Base-by-base conservation (phyloP, 2,329 filamentous ascomycete species). In the Epichloe typhina region DNA sequence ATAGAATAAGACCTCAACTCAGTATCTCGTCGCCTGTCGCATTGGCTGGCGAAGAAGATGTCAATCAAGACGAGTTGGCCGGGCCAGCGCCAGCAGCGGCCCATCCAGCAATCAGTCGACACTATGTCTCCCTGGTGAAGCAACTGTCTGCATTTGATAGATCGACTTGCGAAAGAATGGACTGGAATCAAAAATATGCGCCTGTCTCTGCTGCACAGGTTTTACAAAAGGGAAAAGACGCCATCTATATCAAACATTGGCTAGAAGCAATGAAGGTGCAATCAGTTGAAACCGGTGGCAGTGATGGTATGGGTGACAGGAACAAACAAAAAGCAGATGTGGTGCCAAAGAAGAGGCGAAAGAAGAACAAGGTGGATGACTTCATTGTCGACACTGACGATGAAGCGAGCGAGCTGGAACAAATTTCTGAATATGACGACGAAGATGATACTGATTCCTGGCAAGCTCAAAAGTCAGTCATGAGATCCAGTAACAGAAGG, bases 101-200 rank as follows among this genome's bases (percentile, higher is more conserved):
- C 4, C 83, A 89, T 62, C 73, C 82, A 11, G 77, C 80, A 17
- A 64, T 93, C 45, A 58, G 64, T 12, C 71, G 72, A 2, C 69
- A 88, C 2, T 86, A 82, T 58, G 64, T 71, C 3, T 72, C 74
- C 0, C 73, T 96, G 35, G 67, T 73, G 43, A 73, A 72, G 1
- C 73, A 73, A 0, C 71, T 90, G 12, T 90, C 86, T 4, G 82
- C 90, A 0, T 96, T 90, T 60, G 93, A 98, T 63, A 77, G 71
- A 54, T 86, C 83, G 8, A 76, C 75, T 47, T 95, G 86, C 58
- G 91, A 97, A 61, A 73, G 72, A 2, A 68, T 76, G 31, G 68
- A 80, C 8, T 98, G 93, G 93, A 65, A 74, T 2, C 83, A 91
- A 40, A 96, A 97, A 61, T 95, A 97, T 66, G 80, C 86, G 0